Percentiles rank a stretch among this genome's conserved stretches.
These are phyloP conservation scores for Allium sativum DNA, from an alignment of 106 monocot genomes.

Conservation along the genomic window DNA sequence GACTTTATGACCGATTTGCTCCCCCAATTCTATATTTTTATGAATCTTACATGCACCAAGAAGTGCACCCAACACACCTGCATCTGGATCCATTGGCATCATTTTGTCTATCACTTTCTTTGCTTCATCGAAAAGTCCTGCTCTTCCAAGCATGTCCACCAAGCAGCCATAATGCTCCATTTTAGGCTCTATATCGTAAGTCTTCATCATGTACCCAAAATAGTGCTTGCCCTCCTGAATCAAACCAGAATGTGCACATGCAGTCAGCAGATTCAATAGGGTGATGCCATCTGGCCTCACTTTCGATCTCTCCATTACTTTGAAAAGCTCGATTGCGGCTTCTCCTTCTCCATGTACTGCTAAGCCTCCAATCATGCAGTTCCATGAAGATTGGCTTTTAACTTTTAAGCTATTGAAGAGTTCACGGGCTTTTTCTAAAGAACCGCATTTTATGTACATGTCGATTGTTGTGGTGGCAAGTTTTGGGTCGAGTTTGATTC, in stretches of 20 bases:
- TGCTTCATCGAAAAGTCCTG: slow-evolving; percentile 58
- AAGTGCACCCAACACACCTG: slow-evolving; percentile 63
- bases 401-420: slow-evolving; percentile 35
- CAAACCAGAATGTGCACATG: slow-evolving; percentile 65
- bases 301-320: slow-evolving; percentile 37
- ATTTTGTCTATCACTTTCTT: slow-evolving; percentile 46
- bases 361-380: slow-evolving; percentile 79
- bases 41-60: slow-evolving; percentile 71
- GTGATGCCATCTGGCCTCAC: slow-evolving; percentile 63
- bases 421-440: slow-evolving; percentile 42
- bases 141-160: slow-evolving; percentile 72
- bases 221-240: slow-evolving; percentile 37
- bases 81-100: slow-evolving; percentile 76
- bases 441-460: slow-evolving; percentile 93
- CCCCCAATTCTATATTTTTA: slow-evolving; percentile 48
- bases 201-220: slow-evolving; percentile 35
- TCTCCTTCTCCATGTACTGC: slow-evolving; percentile 47
- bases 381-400: slow-evolving; percentile 50
- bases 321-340: slow-evolving; percentile 41
- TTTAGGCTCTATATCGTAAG: slow-evolving; percentile 42
- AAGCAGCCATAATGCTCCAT: slow-evolving; percentile 75
- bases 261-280: slow-evolving; percentile 57
- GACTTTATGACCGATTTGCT: slow-evolving; percentile 31
- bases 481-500: slow-evolving; percentile 47
- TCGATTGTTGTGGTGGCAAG: slow-evolving; percentile 59